Percentiles rank a stretch among this genome's conserved stretches.
phyloP scores from a whole-genome alignment of 2,329 filamentous ascomycete species.

The Colletotrichum acutatum region DNA sequence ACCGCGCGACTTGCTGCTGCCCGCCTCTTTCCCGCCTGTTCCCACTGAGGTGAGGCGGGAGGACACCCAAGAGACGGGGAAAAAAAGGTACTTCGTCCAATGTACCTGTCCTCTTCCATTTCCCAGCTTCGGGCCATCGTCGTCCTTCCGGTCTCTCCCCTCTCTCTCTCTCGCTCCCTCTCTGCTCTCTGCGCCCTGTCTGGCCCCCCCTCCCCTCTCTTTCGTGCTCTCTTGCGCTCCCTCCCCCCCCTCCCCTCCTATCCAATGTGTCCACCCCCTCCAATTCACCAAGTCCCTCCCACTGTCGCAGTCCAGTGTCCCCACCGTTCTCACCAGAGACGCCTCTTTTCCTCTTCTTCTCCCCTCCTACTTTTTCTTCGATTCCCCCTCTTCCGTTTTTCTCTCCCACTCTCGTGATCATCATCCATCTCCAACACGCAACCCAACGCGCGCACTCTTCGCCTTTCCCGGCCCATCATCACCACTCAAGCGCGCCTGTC shows the following conservation, averaged over 20 bases:
- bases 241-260: constrained; percentile 14
- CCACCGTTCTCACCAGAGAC: constrained; percentile 32
- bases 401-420: constrained; percentile 36
- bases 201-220: not conserved
- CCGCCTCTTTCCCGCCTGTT: constrained; percentile 20
- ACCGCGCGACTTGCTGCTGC: not conserved
- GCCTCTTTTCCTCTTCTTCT: constrained; percentile 31
- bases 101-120: constrained; percentile 7
- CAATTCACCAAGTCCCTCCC: constrained; percentile 29
- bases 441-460: constrained; percentile 19
- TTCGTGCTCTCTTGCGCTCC: constrained; percentile 3
- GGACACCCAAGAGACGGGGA: not conserved
- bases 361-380: constrained; percentile 33
- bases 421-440: constrained; percentile 45
- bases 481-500: constrained; percentile 31
- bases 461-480: constrained; percentile 45
- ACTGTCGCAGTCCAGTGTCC: constrained; percentile 33
- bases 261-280: constrained; percentile 16
- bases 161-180: constrained; percentile 8
- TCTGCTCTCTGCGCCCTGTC: not conserved
- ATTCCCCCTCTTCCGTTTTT: constrained; percentile 32
- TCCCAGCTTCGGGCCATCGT: constrained; percentile 26
- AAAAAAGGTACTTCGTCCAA: constrained; percentile 11
- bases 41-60: not conserved
- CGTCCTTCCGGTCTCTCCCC: constrained; percentile 8